Conservation (phyloP, 805 yeast genomes). For the Ascoidea tarda region DNA sequence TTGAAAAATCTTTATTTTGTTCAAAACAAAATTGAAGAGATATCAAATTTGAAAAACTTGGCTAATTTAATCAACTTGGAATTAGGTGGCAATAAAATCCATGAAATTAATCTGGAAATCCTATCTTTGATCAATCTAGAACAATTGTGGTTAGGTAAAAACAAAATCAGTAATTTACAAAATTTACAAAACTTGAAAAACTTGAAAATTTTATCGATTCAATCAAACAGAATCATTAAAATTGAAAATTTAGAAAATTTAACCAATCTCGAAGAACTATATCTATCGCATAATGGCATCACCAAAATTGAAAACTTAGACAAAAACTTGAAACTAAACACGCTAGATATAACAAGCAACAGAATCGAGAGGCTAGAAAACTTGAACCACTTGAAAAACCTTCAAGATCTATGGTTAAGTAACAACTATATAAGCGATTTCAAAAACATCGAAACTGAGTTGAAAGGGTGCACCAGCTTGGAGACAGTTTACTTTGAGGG, state of each 20-base stretch:
- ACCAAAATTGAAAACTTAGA: slow-evolving; percentile 58
- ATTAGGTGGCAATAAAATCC: slow-evolving; percentile 78
- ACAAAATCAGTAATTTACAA: slow-evolving; percentile 50
- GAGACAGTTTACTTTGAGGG: slow-evolving; percentile 92
- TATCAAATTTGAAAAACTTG: slow-evolving; percentile 50
- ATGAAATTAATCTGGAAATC: slow-evolving; percentile 40
- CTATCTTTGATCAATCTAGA: slow-evolving; percentile 39
- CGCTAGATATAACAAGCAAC: slow-evolving; percentile 76
- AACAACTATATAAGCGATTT: slow-evolving; percentile 57
- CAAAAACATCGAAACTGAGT: slow-evolving; percentile 51
- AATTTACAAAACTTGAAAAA: slow-evolving; percentile 46
- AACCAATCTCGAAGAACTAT: slow-evolving; percentile 67
- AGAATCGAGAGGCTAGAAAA: slow-evolving; percentile 44
- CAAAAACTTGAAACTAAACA: slow-evolving; percentile 46
- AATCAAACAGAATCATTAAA: slow-evolving; percentile 66
- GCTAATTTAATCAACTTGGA: slow-evolving; percentile 55
- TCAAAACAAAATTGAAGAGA: slow-evolving; percentile 69
- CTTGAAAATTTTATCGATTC: slow-evolving; percentile 71
- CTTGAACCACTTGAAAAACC: slow-evolving; percentile 44
- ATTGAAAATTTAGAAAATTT: slow-evolving; percentile 72
- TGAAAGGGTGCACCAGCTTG: slow-evolving; percentile 45
- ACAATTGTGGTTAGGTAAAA: slow-evolving; percentile 89
- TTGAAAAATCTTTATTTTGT: slow-evolving; percentile 70
- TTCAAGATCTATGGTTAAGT: slow-evolving; percentile 93
- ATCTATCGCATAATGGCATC: slow-evolving; percentile 76